A percentile compares a stretch with the other conserved stretches of the same genome.
Conservation (phyloP, 169 alveolate species). For the Cryptosporidium sp. region DNA sequence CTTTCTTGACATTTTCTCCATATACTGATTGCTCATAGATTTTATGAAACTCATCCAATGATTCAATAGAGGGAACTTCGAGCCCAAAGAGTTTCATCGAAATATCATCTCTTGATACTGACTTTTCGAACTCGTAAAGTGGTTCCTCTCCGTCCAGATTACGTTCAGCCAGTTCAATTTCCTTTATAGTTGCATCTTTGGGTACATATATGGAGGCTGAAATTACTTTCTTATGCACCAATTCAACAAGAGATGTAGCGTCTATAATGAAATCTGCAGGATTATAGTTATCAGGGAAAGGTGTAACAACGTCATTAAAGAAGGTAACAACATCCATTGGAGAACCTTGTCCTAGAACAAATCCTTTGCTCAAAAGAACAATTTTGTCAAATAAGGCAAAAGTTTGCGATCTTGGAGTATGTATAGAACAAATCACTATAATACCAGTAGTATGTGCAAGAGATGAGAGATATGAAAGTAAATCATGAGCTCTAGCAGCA, state of each 20-base stretch:
- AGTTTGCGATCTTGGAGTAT: conserved; percentile 83
- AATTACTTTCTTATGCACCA: conserved; percentile 43
- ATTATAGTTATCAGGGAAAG: conserved; percentile 79
- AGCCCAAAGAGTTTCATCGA: conserved; percentile 49
- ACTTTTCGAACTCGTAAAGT: conserved; percentile 56
- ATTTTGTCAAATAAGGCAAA: conserved; percentile 82
- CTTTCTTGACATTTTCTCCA: conserved; percentile 59
- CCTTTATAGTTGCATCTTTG: conserved; percentile 36
- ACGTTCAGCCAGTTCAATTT: conserved; percentile 31
- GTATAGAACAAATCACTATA: conserved; percentile 82
- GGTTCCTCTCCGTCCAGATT: conserved; percentile 68
- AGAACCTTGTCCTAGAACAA: conserved; percentile 83
- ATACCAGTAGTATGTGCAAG: conserved; percentile 78
- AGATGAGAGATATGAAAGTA: conserved; percentile 74
- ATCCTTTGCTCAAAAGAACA: conserved; percentile 83
- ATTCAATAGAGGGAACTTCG: conserved; percentile 37
- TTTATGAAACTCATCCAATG: conserved; percentile 52
- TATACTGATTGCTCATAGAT: conserved; percentile 61
- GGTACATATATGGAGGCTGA: conserved; percentile 59
- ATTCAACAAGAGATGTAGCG: conserved; percentile 64
- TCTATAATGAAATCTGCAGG: conserved; percentile 81
- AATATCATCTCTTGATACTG: conserved; percentile 58
- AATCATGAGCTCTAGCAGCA: conserved; percentile 83
- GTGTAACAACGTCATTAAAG: conserved; percentile 77
- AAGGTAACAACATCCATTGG: conserved; percentile 77